Percentiles rank a stretch among this genome's conserved stretches.
Conservation (phyloP, 2,329 filamentous ascomycete genomes). For the Aureobasidium sp. region DNA sequence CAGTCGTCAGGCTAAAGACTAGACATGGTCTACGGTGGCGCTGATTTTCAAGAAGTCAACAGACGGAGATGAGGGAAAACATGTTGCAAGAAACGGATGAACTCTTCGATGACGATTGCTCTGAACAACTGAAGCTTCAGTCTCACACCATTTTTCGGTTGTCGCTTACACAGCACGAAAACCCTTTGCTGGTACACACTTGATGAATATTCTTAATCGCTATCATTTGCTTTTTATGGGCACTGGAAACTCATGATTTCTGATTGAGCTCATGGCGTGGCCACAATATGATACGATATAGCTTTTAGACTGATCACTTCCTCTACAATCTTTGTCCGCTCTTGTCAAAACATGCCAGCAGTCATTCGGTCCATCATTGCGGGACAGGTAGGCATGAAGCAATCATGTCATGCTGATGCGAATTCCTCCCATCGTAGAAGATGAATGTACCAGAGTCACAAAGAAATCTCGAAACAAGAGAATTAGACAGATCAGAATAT, state of each 20-base stretch:
- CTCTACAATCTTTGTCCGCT: neutral
- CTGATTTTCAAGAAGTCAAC: too few species aligned
- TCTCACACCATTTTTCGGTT: neutral
- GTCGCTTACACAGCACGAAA: neutral
- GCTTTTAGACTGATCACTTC: neutral
- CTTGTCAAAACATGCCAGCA: too few species aligned
- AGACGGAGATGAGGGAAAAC: too few species aligned
- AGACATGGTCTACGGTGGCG: too few species aligned
- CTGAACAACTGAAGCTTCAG: neutral
- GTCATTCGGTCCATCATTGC: too few species aligned
- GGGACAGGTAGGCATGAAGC: too few species aligned
- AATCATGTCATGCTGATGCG: too few species aligned
- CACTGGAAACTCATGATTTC: fast-evolving
- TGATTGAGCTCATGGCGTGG: neutral
- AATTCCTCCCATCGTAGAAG: too few species aligned
- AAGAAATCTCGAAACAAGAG: too few species aligned
- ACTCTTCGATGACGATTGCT: neutral
- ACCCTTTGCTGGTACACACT: neutral
- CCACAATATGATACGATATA: neutral
- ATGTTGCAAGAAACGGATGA: too few species aligned
- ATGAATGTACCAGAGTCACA: too few species aligned
- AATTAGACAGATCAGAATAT: too few species aligned
- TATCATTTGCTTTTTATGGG: neutral
- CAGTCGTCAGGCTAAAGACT: neutral
- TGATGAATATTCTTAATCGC: neutral